Evolutionary conservation across 805 yeast species (phyloP).

Genomic region (Scheffersomyces coipomensis): DNA sequence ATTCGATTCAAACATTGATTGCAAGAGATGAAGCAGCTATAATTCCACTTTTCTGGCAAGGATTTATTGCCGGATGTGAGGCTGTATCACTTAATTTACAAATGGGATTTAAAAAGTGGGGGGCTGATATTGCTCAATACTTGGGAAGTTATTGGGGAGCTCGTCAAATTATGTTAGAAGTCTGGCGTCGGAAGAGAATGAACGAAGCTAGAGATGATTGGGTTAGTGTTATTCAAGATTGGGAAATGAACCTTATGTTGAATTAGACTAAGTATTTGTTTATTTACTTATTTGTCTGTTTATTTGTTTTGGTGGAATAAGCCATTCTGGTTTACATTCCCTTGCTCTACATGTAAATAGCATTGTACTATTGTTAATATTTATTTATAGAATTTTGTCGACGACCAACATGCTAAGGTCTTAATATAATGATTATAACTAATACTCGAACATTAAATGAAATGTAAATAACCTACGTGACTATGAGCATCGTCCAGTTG

Average conservation of each 20-base stretch:
- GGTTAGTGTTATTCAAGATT: constrained; percentile 76
- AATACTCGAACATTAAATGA: too few species aligned
- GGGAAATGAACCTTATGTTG: constrained; percentile 85
- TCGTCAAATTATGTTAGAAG: constrained; percentile 79
- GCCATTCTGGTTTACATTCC: too few species aligned
- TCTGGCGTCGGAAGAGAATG: constrained; percentile 71
- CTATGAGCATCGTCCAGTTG: too few species aligned
- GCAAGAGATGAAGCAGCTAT: constrained; percentile 55
- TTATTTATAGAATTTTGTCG: too few species aligned
- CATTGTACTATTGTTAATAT: too few species aligned
- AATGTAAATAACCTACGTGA: too few species aligned
- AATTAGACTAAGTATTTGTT: constrained; percentile 24
- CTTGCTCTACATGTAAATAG: too few species aligned
- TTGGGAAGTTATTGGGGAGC: constrained; percentile 84
- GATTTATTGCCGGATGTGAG: constrained; percentile 84
- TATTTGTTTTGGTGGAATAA: too few species aligned
- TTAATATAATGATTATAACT: too few species aligned
- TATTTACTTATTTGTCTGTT: background rate
- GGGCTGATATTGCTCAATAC: constrained; percentile 53
- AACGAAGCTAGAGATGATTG: constrained; percentile 64
- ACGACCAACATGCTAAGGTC: too few species aligned
- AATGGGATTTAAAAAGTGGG: constrained; percentile 71
- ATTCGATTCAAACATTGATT: constrained; percentile 58
- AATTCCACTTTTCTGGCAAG: constrained; percentile 85
- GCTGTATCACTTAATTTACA: constrained; percentile 60